Evolutionary conservation across 2,329 filamentous ascomycete species (phyloP).

Genomic region (Didymella arachidicola): DNA sequence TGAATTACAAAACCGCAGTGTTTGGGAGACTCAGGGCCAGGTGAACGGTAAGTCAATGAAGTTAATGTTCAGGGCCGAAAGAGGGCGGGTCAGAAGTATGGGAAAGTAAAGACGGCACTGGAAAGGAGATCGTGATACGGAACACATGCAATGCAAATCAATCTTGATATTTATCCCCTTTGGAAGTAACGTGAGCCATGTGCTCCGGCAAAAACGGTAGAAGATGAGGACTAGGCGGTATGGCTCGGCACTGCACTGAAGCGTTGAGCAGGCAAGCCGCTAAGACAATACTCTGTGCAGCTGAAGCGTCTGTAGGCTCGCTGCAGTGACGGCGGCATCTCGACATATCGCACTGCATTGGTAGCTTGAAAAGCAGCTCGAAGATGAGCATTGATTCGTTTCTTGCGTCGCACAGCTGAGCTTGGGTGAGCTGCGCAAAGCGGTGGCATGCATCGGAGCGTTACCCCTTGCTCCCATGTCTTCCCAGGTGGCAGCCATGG

Average conservation of each 20-base stretch:
- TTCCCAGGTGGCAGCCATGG: slow-evolving; percentile 32
- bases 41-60: slow-evolving; percentile 8
- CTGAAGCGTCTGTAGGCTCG: slow-evolving; percentile 38
- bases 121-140: slow-evolving; percentile 37
- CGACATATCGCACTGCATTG: slow-evolving; percentile 45
- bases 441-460: slow-evolving; percentile 44
- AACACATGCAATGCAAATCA: slow-evolving; percentile 47
- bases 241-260: slow-evolving; percentile 31
- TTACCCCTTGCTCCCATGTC: slow-evolving; percentile 41
- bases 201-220: slow-evolving; percentile 40
- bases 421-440: slow-evolving; percentile 33
- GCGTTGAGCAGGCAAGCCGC: slow-evolving; percentile 26
- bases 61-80: slow-evolving; percentile 15
- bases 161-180: slow-evolving; percentile 44
- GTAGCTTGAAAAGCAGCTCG: slow-evolving; percentile 34
- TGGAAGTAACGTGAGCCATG: slow-evolving; percentile 43
- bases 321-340: slow-evolving; percentile 41
- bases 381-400: slow-evolving; percentile 35
- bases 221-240: slow-evolving; percentile 28
- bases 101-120: slow-evolving; percentile 31
- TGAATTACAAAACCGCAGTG: background rate
- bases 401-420: slow-evolving; percentile 35
- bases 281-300: slow-evolving; percentile 29
- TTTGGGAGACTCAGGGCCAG: slow-evolving; percentile 1
- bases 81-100: slow-evolving; percentile 26